Evolutionary conservation across 1,139 yeast genomes (phyloP), one percentile per base, ranked within the genome.

Genomic region (Saccharomycopsis hybrid): DNA sequence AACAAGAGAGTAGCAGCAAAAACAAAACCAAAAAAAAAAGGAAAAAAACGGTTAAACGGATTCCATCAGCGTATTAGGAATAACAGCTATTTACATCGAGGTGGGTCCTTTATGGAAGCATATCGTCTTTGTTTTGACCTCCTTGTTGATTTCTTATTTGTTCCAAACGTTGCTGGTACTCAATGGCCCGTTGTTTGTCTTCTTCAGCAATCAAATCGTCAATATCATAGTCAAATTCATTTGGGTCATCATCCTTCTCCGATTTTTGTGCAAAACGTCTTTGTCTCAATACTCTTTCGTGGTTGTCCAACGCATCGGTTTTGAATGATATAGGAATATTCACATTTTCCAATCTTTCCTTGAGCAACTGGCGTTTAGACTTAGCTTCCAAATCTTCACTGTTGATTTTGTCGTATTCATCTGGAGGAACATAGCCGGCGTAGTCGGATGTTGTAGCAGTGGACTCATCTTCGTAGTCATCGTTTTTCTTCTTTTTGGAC

Each of bases 181-280:
- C 47, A 3, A 11, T 38, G 28, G 32, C 41, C 28, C 28, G 38
- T 29, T 44, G 27, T 18, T 18, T 36, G 11, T 47, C 33, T 7
- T 46, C 52, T 32, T 52, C 54, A 4, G 39, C 25, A n/a, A 52
- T 49, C 38, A 52, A 45, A 8, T 52, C 50, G 31, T 52, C 55
- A 25, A 52, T 47, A 36, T 45, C 39, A 33, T 43, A 52, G 42
- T 52, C 55, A 44, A 44, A 52, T 29, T 29, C 49, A 31, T 52
- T 52, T 29, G 55, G 55, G 37, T 52, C 55, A 9, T 44, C 24
- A 5, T 41, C 44, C 9, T 46, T 44, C 29, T 35, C 35, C 3
- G 30, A 24, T 24, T 33, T 40, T 27, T 24, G 39, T n/a, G 27
- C 36, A 8, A 30, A 25, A 36, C 42, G 42, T 52, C 55, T 47